phyloP scores from a whole-genome alignment of 2,329 filamentous ascomycete species.

The Neonectria hederae region DNA sequence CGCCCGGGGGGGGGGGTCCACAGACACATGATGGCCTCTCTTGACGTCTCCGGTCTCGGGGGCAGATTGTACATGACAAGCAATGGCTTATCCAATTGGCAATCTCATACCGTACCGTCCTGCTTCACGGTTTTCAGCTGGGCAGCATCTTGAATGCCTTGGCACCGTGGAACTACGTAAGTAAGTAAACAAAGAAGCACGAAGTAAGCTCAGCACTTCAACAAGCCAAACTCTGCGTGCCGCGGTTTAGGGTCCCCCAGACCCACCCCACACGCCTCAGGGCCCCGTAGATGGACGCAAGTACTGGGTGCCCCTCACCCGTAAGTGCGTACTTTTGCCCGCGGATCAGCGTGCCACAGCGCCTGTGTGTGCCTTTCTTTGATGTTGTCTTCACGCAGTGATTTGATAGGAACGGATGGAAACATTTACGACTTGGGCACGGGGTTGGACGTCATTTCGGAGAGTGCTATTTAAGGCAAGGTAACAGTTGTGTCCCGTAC shows the following conservation, averaged over 20 bases:
- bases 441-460: not conserved
- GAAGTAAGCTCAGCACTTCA: not conserved
- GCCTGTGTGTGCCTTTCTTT: not conserved
- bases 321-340: slow-evolving; percentile 1
- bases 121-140: not conserved
- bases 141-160: not conserved
- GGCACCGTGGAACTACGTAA: not conserved
- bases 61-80: too few species aligned
- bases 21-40: not conserved
- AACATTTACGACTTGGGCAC: not conserved
- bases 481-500: not conserved
- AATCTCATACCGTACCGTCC: not conserved
- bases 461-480: not conserved
- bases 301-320: too few species aligned
- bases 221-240: not conserved
- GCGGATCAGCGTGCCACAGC: slow-evolving; percentile 1
- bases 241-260: slow-evolving; percentile 15
- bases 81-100: not conserved
- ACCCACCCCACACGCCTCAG: slow-evolving; percentile 8
- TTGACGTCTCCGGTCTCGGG: not conserved
- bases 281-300: not conserved
- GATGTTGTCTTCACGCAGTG: not conserved
- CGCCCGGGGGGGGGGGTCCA: not conserved
- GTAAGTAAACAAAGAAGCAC: not conserved
- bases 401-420: not conserved